Percentiles rank a stretch among this genome's conserved stretches.
Conservation (phyloP, 108 stramenopile genomes). For the Skeletonema marinoi region DNA sequence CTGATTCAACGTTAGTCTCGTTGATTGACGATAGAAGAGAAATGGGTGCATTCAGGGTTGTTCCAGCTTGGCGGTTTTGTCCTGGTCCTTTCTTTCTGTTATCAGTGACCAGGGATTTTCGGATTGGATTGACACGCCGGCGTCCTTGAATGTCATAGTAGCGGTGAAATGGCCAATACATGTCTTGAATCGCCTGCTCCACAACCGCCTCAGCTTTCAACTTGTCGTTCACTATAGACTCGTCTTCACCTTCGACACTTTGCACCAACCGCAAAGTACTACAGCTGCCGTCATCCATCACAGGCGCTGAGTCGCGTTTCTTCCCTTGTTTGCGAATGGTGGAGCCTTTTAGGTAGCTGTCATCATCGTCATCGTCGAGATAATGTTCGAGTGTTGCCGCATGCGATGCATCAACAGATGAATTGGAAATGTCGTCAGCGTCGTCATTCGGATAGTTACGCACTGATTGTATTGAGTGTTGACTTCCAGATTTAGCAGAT, state of each 20-base stretch:
- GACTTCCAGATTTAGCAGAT: constrained; percentile 11
- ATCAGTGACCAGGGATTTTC: constrained; percentile 29
- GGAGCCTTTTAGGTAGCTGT: constrained; percentile 77
- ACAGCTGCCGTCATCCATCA: constrained; percentile 7
- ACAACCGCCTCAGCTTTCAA: constrained; percentile 56
- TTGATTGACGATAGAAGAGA: background rate
- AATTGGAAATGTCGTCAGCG: constrained; percentile 19
- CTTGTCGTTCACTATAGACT: constrained; percentile 12
- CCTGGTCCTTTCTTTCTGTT: background rate
- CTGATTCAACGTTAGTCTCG: background rate
- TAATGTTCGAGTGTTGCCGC: constrained; percentile 19
- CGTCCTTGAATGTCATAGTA: constrained; percentile 78
- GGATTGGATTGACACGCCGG: constrained; percentile 61
- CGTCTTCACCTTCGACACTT: constrained; percentile 7
- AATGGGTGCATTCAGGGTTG: background rate
- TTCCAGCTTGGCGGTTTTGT: background rate
- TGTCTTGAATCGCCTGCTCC: constrained; percentile 80
- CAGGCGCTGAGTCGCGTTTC: constrained; percentile 12
- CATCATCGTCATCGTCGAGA: constrained; percentile 74
- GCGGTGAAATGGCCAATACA: constrained; percentile 89
- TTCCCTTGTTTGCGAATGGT: constrained; percentile 17
- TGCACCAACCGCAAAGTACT: constrained; percentile 13
- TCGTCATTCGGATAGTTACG: constrained; percentile 6
- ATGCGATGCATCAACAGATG: constrained; percentile 38
- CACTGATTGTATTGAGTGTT: constrained; percentile 10